Conservation (phyloP, 2,329 filamentous ascomycete genomes). For the Alternaria longipes region DNA sequence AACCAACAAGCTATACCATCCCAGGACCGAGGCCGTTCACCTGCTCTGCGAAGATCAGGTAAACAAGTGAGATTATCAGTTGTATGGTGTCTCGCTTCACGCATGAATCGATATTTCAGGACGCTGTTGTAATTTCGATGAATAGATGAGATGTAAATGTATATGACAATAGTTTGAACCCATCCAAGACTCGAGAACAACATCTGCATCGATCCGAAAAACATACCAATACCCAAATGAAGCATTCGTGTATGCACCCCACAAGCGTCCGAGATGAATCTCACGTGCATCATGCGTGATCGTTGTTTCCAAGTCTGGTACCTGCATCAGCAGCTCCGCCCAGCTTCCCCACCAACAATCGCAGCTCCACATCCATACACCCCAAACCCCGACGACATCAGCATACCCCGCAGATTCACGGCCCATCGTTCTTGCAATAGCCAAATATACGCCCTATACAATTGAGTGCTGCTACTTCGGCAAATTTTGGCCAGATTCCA, state of each 20-base stretch:
- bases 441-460: not conserved
- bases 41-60: slow-evolving; percentile 41
- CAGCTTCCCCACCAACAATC: slow-evolving; percentile 7
- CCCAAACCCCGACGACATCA: not conserved
- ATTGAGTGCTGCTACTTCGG: not conserved
- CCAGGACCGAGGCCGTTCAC: slow-evolving; percentile 58
- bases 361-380: slow-evolving; percentile 16
- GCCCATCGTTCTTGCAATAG: not conserved
- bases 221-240: not conserved
- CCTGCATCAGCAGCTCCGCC: not conserved
- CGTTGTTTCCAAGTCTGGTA: not conserved
- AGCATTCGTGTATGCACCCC: slow-evolving; percentile 4
- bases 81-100: not conserved
- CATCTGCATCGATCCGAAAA: not conserved
- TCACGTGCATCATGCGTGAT: not conserved
- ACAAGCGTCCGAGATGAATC: not conserved
- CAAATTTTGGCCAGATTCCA: not conserved
- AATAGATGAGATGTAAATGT: not conserved
- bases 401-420: not conserved
- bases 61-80: not conserved
- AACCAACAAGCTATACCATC: slow-evolving; percentile 55
- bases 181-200: not conserved
- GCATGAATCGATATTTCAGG: not conserved
- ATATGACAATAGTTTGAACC: not conserved
- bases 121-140: not conserved